phyloP scores from a whole-genome alignment of 106 monocot species.

The Dendrobium catenatum region DNA sequence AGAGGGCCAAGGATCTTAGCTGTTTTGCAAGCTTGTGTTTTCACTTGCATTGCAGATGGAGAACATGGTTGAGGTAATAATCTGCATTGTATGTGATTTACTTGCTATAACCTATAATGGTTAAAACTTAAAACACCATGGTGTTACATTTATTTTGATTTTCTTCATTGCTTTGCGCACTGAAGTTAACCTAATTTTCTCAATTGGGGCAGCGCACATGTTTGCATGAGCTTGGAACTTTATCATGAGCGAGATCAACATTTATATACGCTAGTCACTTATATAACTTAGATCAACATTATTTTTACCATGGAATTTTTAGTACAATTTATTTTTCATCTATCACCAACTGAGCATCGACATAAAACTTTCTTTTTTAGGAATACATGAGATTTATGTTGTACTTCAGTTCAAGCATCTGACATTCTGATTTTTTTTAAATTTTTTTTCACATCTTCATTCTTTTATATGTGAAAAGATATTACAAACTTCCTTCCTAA shows the following conservation, averaged over 20 bases:
- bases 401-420: not conserved
- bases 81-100: too few species aligned
- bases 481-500: not conserved
- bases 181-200: not conserved
- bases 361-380: not conserved
- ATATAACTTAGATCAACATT: not conserved
- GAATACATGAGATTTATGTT: not conserved
- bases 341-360: not conserved
- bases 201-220: not conserved
- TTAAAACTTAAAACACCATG: too few species aligned
- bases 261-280: not conserved
- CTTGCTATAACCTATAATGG: too few species aligned
- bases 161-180: not conserved
- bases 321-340: not conserved
- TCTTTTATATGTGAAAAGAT: not conserved
- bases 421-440: not conserved
- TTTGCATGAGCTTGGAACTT: not conserved
- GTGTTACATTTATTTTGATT: not conserved
- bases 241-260: not conserved
- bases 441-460: too few species aligned
- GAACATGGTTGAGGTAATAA: not conserved
- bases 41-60: not conserved
- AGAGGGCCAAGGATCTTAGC: not conserved
- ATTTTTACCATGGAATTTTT: not conserved
- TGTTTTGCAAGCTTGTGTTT: not conserved